Evolutionary conservation across 441 rosid genomes (phyloP), one percentile per base, ranked within the genome.

Genomic region (Hypseocharis bilobata): DNA sequence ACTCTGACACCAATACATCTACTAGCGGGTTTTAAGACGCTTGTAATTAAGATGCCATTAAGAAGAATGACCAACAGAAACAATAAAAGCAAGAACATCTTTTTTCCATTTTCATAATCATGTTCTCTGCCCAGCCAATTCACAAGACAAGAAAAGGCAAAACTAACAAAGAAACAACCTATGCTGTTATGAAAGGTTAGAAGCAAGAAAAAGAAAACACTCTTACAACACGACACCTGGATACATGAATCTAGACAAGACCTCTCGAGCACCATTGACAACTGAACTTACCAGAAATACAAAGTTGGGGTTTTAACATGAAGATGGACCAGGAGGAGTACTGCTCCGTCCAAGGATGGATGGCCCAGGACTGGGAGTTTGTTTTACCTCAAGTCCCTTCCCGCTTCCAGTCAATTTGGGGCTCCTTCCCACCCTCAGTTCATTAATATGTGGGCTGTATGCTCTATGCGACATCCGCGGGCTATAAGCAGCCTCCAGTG

Each of bases 361-460:
- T 30, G 81, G 83, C 52, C 87, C 74, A 0, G 89, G 85, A 72
- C 88, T 85, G 25, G 74, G 80, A 67, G 75, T 74, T 68, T 52
- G 72, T 78, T 67, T 80, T 13, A 58, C 58, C 69, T 73, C 81
- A 6, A 66, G 45, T 26, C 69, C 83, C 57, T 54, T 54, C 27
- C 58, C 58, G 13, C 67, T 77, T 25, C 74, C 85, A 40, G 32
- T 23, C 23, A 63, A 55, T 32, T 60, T 23, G 1, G 82, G 83
- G 70, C 80, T 81, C 38, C 57, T 13, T 20, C 63, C 74, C 44
- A 26, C 58, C 67, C 75, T 73, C 20, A 57, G 73, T 65, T 79
- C 80, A 63, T 74, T 66, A 29, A 74, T 51, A 40, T 64, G 76
- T 1, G 88, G 87, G 65, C 91, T 85, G 73, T 74, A 75, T 34